These are phyloP conservation scores for Ceratocystis cubensis DNA, from an alignment of 2,329 filamentous ascomycete genomes.

Conservation along the genomic window DNA sequence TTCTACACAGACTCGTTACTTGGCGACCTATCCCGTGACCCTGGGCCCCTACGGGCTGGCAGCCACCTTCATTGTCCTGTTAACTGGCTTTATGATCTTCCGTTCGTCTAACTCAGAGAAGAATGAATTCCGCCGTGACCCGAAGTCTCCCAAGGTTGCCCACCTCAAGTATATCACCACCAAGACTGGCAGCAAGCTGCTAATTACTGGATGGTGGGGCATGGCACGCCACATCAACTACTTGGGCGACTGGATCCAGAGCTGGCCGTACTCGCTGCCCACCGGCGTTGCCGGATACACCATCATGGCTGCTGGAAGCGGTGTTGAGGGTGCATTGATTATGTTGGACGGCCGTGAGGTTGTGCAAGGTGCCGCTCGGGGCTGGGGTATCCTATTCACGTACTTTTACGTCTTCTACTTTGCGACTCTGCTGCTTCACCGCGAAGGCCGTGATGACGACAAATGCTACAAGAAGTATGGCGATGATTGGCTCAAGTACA, in stretches of 20 bases:
- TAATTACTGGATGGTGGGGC: constrained; percentile 89
- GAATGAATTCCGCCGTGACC: constrained; percentile 83
- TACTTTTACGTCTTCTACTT: constrained; percentile 96
- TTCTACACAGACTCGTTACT: constrained; percentile 70
- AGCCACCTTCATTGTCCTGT: constrained; percentile 54
- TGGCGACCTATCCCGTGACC: constrained; percentile 67
- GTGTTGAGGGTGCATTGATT: constrained; percentile 40
- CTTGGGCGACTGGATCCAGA: constrained; percentile 86
- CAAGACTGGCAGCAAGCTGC: constrained; percentile 63
- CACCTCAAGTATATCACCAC: constrained; percentile 83
- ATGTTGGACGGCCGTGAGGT: constrained; percentile 51
- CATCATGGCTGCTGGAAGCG: constrained; percentile 45
- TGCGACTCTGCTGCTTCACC: constrained; percentile 70
- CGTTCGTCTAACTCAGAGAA: constrained; percentile 89
- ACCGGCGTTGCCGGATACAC: constrained; percentile 75
- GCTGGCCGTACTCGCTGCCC: constrained; percentile 79
- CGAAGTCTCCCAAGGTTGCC: constrained; percentile 61
- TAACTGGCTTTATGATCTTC: constrained; percentile 77
- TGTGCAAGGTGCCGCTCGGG: constrained; percentile 58
- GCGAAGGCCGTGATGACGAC: constrained; percentile 75
- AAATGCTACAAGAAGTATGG: constrained; percentile 89
- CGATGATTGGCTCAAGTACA: constrained; percentile 82
- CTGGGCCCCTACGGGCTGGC: constrained; percentile 57
- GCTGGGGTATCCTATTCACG: constrained; percentile 77
- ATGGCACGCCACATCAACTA: constrained; percentile 90